Base-by-base conservation (phyloP, 148 eudicot genomes). In the Chenopodium quinoa region DNA sequence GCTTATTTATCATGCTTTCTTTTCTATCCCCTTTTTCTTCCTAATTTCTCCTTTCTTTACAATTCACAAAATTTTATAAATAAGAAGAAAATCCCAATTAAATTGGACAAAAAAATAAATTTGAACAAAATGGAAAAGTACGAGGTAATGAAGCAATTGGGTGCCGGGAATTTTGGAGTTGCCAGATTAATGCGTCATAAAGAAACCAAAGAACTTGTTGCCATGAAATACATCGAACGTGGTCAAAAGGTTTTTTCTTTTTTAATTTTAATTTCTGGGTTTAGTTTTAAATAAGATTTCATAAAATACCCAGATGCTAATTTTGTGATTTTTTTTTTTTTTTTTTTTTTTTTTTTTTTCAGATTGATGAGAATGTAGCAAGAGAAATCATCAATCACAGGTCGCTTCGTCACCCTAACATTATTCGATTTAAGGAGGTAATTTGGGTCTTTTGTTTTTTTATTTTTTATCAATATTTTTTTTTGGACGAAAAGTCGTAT, bases 341-440 rank as follows among this genome's bases (percentile, higher is more conserved):
- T 23, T 23, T 23, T 23, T 23, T 23, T 47, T 40, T 14, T 20
- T 75, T 70, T 12, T 76, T 5, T 40, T 46, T 54, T 1, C 83
- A 92, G 95, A 92, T 92, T 81, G 93, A 92, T 74, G 95, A 92
- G 86, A 90, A 92, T 86, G 95, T 92, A 75, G 91, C 89, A 0
- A 86, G 95, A 71, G 95, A 92, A 80, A 92, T 92, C 60, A 88
- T 92, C 29, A 92, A 92, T 54, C 95, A 92, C 71, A 81, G 95
- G 82, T 90, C 95, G 1, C 89, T 90, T 63, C 86, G 90, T 23
- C 94, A 91, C 67, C 94, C 94, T n/a, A 91, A 91, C 56, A 92
- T 92, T 44, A 90, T 92, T 80, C 89, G 95, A 27, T 90, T 92
- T 75, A 92, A 92, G 75, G 95, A 91, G 91, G 94, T 85, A 56